phyloP scores from a whole-genome alignment of 2,329 filamentous ascomycete species.

The Alternaria infectoria region DNA sequence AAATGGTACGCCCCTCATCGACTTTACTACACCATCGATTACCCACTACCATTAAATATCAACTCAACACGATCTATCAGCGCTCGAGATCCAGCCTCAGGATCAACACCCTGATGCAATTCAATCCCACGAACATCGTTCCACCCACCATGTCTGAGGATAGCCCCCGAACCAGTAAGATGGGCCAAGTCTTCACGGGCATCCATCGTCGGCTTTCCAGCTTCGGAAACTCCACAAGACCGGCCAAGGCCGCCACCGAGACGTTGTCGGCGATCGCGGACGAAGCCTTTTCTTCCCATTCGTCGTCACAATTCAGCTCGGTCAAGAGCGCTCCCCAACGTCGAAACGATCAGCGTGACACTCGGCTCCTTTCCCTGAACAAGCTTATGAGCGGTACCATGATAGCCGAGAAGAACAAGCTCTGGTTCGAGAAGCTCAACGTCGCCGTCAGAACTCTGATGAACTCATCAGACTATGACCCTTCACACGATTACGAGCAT shows the following conservation, averaged over 20 bases:
- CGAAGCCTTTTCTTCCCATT: background rate
- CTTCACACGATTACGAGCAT: constrained; percentile 84
- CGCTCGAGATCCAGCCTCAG: background rate
- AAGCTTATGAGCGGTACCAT: background rate
- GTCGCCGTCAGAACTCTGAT: constrained; percentile 21
- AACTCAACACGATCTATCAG: background rate
- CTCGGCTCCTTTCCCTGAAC: background rate
- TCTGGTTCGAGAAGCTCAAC: constrained; percentile 39
- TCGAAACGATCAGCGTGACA: constrained; percentile 1
- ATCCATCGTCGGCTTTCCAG: background rate
- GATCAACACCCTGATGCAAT: background rate
- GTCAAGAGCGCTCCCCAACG: background rate
- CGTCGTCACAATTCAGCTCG: background rate
- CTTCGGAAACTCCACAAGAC: background rate
- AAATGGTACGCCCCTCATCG: background rate
- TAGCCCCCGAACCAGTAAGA: background rate
- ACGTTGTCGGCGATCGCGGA: background rate
- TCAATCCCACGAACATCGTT: background rate
- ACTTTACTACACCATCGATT: background rate
- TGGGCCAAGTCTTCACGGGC: background rate
- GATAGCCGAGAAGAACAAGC: background rate
- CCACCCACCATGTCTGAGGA: background rate
- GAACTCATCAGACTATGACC: constrained; percentile 80
- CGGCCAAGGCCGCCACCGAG: background rate
- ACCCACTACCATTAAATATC: background rate